Conservation (phyloP, 2,329 filamentous ascomycete genomes). For the Malbranchea cinnamomea region DNA sequence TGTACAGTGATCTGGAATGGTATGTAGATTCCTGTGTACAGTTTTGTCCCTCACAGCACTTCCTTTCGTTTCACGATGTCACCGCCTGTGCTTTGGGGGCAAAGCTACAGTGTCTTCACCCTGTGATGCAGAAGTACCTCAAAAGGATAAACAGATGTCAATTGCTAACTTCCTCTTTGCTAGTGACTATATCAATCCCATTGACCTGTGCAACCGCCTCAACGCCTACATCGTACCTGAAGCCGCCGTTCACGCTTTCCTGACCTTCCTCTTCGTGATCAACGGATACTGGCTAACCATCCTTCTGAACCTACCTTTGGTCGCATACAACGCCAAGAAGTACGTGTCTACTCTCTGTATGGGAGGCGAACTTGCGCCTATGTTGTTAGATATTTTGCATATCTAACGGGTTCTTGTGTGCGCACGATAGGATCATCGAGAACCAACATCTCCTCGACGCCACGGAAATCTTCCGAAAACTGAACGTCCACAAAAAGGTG, state of each 20-base stretch:
- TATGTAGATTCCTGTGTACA: slow-evolving; percentile 36
- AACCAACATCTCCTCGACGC: slow-evolving; percentile 95
- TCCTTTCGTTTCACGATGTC: slow-evolving; percentile 1
- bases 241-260: slow-evolving; percentile 89
- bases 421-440: slow-evolving; percentile 62
- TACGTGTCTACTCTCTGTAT: slow-evolving; percentile 36
- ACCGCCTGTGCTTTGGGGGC: too few species aligned
- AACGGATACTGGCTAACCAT: slow-evolving; percentile 98
- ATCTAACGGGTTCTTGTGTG: slow-evolving; percentile 6
- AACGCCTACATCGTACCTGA: slow-evolving; percentile 99
- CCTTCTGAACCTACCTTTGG: slow-evolving; percentile 76
- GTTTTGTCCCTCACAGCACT: background rate
- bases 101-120: too few species aligned
- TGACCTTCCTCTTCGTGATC: slow-evolving; percentile 91
- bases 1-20: slow-evolving; percentile 99
- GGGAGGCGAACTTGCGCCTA: background rate
- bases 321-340: slow-evolving; percentile 97
- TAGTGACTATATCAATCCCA: slow-evolving; percentile 99
- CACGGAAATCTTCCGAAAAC: slow-evolving; percentile 97
- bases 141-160: too few species aligned
- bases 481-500: slow-evolving; percentile 98
- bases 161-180: slow-evolving; percentile 3
- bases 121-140: too few species aligned
- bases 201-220: slow-evolving; percentile 98
- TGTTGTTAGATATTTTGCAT: slow-evolving; percentile 10